These are phyloP conservation scores for Microdochium paspali DNA, from an alignment of 2,329 filamentous ascomycete genomes.

Conservation along the genomic window DNA sequence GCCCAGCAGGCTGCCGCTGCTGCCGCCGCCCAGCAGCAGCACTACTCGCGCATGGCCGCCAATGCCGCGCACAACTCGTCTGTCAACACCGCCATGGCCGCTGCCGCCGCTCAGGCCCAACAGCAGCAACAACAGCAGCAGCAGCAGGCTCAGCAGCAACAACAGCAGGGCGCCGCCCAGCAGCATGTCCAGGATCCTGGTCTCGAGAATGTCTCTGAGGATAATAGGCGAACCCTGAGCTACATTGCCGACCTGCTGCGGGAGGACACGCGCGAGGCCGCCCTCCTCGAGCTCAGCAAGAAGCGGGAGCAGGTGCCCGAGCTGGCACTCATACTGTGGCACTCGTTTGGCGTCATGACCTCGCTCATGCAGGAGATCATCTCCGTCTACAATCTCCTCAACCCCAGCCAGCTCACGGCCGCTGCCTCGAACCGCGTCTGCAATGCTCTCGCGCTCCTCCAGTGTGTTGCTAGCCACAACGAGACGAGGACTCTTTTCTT, in stretches of 20 bases:
- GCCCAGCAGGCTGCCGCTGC: slow-evolving; percentile 41
- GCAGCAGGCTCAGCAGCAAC: too few species aligned
- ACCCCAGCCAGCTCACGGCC: slow-evolving; percentile 91
- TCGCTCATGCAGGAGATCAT: slow-evolving; percentile 97
- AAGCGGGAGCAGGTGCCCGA: slow-evolving; percentile 98
- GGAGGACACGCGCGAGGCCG: slow-evolving; percentile 77
- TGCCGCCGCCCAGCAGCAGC: slow-evolving; percentile 46
- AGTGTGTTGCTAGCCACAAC: slow-evolving; percentile 95
- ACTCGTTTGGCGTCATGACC: slow-evolving; percentile 98
- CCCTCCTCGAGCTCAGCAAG: slow-evolving; percentile 92
- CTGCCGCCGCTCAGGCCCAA: slow-evolving; percentile 38
- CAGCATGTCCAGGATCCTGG: slow-evolving; percentile 39
- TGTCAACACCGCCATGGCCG: slow-evolving; percentile 19
- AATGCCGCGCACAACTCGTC: slow-evolving; percentile 47
- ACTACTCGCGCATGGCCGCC: slow-evolving; percentile 62
- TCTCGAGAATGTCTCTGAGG: slow-evolving; percentile 69
- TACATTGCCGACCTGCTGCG: slow-evolving; percentile 91
- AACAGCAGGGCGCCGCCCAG: slow-evolving; percentile 36
- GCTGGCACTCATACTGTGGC: slow-evolving; percentile 92
- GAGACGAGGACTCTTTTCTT: slow-evolving; percentile 91
- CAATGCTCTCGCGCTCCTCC: slow-evolving; percentile 88
- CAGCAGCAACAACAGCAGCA: too few species aligned
- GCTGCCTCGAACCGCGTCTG: slow-evolving; percentile 97
- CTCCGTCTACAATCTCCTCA: slow-evolving; percentile 92
- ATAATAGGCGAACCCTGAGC: slow-evolving; percentile 84